phyloP scores from a whole-genome alignment of 306 rosid species.

The Medicago arabica region DNA sequence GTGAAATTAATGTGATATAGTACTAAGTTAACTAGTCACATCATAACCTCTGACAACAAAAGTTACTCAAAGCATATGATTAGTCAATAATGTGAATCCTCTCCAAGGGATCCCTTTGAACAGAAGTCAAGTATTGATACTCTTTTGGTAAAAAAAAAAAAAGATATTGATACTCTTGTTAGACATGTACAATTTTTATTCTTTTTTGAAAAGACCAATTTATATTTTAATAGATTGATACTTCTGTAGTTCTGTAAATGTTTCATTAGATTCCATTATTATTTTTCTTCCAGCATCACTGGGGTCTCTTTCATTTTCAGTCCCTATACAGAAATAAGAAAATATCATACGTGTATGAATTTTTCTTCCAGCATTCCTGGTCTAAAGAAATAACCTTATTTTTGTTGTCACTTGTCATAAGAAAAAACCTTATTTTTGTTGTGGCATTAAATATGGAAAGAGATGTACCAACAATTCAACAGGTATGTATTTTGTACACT shows the following conservation, averaged over 20 bases:
- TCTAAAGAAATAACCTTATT: background rate
- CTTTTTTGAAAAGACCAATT: no score
- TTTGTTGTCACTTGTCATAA: no score
- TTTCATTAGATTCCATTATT: conserved; percentile 7
- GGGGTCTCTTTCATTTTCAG: background rate
- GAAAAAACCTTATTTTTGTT: background rate
- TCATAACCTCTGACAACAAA: no score
- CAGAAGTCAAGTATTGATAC: conserved; percentile 36
- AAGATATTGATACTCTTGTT: background rate
- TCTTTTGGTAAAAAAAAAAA: no score
- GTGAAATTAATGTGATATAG: no score
- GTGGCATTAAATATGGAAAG: conserved; percentile 37
- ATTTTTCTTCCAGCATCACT: background rate
- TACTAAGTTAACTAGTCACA: no score
- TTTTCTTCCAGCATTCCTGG: background rate
- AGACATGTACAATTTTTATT: background rate
- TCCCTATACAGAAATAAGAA: background rate
- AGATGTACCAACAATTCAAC: conserved; percentile 4
- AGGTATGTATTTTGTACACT: background rate
- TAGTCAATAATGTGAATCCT: background rate
- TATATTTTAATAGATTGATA: background rate
- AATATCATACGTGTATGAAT: no score
- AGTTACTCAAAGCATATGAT: no score
- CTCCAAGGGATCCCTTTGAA: background rate
- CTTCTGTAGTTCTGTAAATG: background rate